phyloP scores from a whole-genome alignment of 805 yeast species.

The Dipodascopsis tothii region DNA sequence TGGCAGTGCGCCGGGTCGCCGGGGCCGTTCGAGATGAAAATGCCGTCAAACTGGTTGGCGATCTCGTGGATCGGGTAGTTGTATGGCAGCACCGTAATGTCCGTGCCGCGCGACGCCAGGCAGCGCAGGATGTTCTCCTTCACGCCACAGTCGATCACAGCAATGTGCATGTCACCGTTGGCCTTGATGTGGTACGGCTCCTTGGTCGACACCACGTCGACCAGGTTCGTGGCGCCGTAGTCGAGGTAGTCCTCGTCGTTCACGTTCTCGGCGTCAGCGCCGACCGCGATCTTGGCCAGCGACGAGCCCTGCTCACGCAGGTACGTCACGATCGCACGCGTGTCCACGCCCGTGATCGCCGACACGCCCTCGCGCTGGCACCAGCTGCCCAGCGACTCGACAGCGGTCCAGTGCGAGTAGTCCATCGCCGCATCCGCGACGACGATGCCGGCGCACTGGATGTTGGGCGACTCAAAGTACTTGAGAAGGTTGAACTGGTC shows the following conservation, averaged over 20 bases:
- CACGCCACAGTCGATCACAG: slow-evolving; percentile 96
- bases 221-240: slow-evolving; percentile 84
- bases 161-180: slow-evolving; percentile 59
- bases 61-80: slow-evolving; percentile 87
- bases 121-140: slow-evolving; percentile 95
- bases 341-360: slow-evolving; percentile 93
- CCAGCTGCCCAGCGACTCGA: slow-evolving; percentile 91
- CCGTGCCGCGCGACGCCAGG: slow-evolving; percentile 88
- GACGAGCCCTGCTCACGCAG: slow-evolving; percentile 96
- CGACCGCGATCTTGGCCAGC: slow-evolving; percentile 80
- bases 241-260: slow-evolving; percentile 74
- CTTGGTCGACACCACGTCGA: slow-evolving; percentile 88
- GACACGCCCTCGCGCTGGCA: slow-evolving; percentile 95
- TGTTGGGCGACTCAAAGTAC: slow-evolving; percentile 83
- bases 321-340: slow-evolving; percentile 86
- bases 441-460: slow-evolving; percentile 92
- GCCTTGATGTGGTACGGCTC: slow-evolving; percentile 79
- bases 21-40: slow-evolving; percentile 92
- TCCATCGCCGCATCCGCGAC: slow-evolving; percentile 92
- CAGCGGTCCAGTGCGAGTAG: slow-evolving; percentile 99
- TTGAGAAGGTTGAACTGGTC: slow-evolving; percentile 81
- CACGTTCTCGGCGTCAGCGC: slow-evolving; percentile 39
- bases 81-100: slow-evolving; percentile 93
- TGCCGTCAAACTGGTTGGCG: slow-evolving; percentile 88
- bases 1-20: slow-evolving; percentile 94